Conservation (phyloP, 208 protist genomes). For the Leishmania tarentolae region DNA sequence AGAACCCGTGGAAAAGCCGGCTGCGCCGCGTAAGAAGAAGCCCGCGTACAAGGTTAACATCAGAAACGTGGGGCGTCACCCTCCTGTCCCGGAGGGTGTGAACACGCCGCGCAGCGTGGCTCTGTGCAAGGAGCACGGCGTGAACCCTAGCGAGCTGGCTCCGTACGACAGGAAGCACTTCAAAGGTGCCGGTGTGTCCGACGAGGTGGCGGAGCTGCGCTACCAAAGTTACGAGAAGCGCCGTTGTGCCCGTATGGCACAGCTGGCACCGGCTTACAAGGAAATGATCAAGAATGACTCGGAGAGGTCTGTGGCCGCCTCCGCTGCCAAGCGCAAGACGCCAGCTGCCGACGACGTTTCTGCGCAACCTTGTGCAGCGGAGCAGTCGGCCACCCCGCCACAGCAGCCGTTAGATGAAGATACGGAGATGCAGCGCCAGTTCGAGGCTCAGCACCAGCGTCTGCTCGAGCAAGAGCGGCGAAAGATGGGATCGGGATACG, state of each 20-base stretch:
- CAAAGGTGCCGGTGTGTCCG: constrained; percentile 36
- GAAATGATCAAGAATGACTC: neutral
- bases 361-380: neutral
- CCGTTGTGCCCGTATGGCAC: constrained; percentile 51
- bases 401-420: constrained; percentile 26
- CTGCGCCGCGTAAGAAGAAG: constrained; percentile 27
- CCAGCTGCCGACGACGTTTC: neutral
- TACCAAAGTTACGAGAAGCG: constrained; percentile 74
- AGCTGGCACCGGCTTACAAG: constrained; percentile 40
- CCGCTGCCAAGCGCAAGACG: neutral
- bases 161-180: constrained; percentile 55
- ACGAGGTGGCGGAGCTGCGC: constrained; percentile 54
- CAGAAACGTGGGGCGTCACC: constrained; percentile 48
- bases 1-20: neutral
- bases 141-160: constrained; percentile 58
- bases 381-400: constrained; percentile 5
- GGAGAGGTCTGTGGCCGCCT: neutral
- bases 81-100: constrained; percentile 51
- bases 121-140: constrained; percentile 55
- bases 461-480: constrained; percentile 32
- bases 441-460: constrained; percentile 37
- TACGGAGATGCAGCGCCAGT: constrained; percentile 34
- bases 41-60: constrained; percentile 36
- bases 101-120: constrained; percentile 75
- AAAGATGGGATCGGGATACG: constrained; percentile 21